Base-by-base conservation (phyloP, 2,329 filamentous ascomycete species). In the Aaosphaeria arxii region DNA sequence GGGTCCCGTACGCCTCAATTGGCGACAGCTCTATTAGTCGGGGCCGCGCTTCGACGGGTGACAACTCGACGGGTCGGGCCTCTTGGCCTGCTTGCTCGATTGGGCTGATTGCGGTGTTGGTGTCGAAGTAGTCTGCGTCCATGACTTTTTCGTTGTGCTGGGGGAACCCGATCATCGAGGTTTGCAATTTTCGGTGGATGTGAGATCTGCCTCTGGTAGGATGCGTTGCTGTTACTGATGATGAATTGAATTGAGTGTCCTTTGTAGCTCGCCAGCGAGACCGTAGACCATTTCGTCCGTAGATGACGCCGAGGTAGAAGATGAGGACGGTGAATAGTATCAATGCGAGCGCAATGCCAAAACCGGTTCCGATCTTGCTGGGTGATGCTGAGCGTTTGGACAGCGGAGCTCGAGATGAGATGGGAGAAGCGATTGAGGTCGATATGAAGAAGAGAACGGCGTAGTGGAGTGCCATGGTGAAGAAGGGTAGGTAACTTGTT, bases 261-360 rank as follows among this genome's bases (percentile, higher is more conserved):
- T 3, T 24, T 9, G 33, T 9, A 9, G 7, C 39, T 9, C 48
- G 43, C 48, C 42, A 42, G 28, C 13, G 36, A 13, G 47, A 44
- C 53, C 53, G 53, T 29, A 32, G 36, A 11, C 45, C 48, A 7
- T 42, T 46, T 30, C 46, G 48, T 28, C 49, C 50, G 29, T 47
- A 48, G n/a, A 11, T 43, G 43, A 49, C 51, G 31, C 53, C 53
- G 17, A 55, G 46, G 13, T 49, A 53, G 40, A 53, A 53, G 43
- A 53, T 49, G n/a, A 51, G 11, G n/a, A 32, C 40, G 6, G 48
- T 42, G n/a, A 55, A 47, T 5, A 55, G 5, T 1, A 53, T 9
- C 39, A 51, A 7, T 7, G 43, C 48, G 39, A 55, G 45, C 30
- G 50, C 48, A 42, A 55, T 53, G 5, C 46, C 50, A 6, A 53